A percentile compares a stretch with the other conserved stretches of the same genome.
phyloP scores from a whole-genome alignment of 2,329 filamentous ascomycete species.

The Furcasterigmium sp. region DNA sequence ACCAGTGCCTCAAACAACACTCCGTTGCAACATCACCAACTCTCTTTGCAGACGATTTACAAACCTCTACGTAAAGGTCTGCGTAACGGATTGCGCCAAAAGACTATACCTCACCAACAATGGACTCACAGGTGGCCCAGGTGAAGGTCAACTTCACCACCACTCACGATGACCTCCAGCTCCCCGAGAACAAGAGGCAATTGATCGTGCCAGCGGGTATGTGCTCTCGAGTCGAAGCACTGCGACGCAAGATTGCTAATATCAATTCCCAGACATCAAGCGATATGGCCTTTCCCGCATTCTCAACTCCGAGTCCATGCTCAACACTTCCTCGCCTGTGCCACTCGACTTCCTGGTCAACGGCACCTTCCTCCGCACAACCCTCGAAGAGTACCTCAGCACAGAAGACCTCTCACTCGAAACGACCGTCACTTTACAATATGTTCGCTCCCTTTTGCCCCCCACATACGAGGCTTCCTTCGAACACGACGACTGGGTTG shows the following conservation, averaged over 20 bases:
- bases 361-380: constrained; percentile 83
- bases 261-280: constrained; percentile 50
- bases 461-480: constrained; percentile 87
- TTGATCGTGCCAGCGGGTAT: constrained; percentile 57
- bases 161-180: constrained; percentile 53
- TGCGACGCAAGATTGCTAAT: constrained; percentile 1
- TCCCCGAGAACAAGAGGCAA: constrained; percentile 57
- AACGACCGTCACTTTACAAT: constrained; percentile 82
- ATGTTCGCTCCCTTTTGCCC: constrained; percentile 85
- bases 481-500: constrained; percentile 97
- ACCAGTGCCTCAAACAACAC: not conserved
- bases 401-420: constrained; percentile 85
- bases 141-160: constrained; percentile 66
- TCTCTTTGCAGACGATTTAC: too few relatives aligned
- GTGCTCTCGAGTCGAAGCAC: constrained; percentile 5
- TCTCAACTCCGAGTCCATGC: constrained; percentile 67
- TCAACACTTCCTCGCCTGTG: constrained; percentile 58
- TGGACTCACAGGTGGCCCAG: constrained; percentile 42
- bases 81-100: too few relatives aligned
- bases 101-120: constrained; percentile 12
- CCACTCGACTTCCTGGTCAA: constrained; percentile 96
- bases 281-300: constrained; percentile 67
- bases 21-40: too few relatives aligned
- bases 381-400: constrained; percentile 84
- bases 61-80: too few relatives aligned